Evolutionary conservation across 106 monocot genomes (phyloP).

Genomic region (Dendrobium nobile): DNA sequence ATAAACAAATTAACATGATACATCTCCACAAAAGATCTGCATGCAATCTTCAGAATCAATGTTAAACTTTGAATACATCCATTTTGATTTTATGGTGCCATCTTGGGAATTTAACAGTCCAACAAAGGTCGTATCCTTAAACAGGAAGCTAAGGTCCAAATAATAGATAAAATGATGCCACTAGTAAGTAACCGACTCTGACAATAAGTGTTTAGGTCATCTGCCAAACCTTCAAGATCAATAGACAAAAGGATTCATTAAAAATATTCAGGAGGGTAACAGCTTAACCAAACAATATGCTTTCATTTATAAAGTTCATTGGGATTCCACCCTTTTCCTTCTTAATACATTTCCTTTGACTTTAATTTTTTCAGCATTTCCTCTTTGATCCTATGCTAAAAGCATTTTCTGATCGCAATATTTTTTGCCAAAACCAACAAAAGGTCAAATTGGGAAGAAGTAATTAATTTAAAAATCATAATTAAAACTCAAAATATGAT

Average conservation of each 20-base stretch:
- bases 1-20: neutral
- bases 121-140: neutral
- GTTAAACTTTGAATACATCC: neutral
- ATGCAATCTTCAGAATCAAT: neutral
- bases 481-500: neutral
- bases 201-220: neutral
- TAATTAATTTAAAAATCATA: neutral
- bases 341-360: neutral
- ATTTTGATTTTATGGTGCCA: neutral
- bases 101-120: neutral
- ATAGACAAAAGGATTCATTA: neutral
- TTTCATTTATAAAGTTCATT: neutral
- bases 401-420: neutral
- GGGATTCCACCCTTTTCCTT: neutral
- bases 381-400: neutral
- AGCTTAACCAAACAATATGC: neutral
- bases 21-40: neutral
- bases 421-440: neutral
- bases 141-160: neutral
- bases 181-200: neutral
- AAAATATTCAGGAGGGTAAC: neutral
- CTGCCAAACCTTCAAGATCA: neutral
- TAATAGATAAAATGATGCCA: no score
- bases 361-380: neutral
- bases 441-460: neutral